Evolutionary conservation across 305 asterid species (phyloP), one percentile per base, ranked within the genome.

Genomic region (Ilex paraguariensis): DNA sequence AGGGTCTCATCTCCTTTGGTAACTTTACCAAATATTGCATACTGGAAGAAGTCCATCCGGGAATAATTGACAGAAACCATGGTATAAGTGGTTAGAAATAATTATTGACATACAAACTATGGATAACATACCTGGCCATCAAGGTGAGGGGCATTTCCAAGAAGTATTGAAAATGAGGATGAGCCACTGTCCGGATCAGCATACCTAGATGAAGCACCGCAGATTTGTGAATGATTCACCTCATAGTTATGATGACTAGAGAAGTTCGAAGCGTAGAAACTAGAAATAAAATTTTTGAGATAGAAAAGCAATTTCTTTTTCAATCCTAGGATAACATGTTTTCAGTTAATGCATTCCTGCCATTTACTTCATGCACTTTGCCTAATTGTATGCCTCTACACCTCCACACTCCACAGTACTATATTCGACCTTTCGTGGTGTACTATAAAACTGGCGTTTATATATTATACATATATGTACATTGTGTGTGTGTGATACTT

Each of bases 101-200:
- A 56, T 53, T 32, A 59, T 51, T 13, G 57, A 64, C 63, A 5
- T 36, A 36, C 42, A 5, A 36, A 36, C 42, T 36, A 36, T 1
- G 42, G 42, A 65, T 6, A 13, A 10, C 76, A 72, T 74, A 93
- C 99, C 79, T 82, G 60, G 69, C 88, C 87, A 79, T 90, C 97
- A 69, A 92, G 98, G 77, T 90, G 96, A 62, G 97, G 97, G 58
- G 96, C 97, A 75, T 93, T 86, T 73, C 97, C 97, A 71, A 93
- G 96, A 57, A 93, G 96, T 62, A 93, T 84, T 48, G 97, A 93
- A 74, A 93, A 93, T 65, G 99, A 93, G 45, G 99, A 93, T 64
- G 82, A 75, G 68, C 87, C 99, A 72, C 95, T 93, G 73, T 93
- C 78, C 13, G 96, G 96, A 70, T 87, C 95, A 48, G 85, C 78